Conservation (phyloP, 73 alveolate genomes). For the Symbiodinium natans region DNA sequence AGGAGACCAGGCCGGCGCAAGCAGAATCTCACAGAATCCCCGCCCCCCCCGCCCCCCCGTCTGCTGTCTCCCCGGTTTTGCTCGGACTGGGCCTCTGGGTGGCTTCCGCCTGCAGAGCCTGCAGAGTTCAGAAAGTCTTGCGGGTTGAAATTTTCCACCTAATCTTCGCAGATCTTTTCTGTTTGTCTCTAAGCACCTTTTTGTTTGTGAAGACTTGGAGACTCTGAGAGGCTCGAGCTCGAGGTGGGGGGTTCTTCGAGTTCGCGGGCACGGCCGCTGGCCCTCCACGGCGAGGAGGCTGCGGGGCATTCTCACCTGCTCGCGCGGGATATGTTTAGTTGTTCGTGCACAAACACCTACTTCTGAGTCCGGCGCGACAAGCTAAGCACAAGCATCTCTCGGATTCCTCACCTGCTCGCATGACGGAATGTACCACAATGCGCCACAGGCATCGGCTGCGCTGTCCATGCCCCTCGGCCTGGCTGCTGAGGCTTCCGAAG, state of each 20-base stretch:
- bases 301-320: neutral
- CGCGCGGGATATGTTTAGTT: neutral
- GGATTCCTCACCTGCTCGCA: too few relatives aligned
- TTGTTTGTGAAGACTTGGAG: too few relatives aligned
- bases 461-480: slow-evolving; percentile 67
- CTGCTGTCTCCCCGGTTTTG: too few relatives aligned
- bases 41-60: too few relatives aligned
- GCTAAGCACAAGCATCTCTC: neutral
- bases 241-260: slow-evolving; percentile 22
- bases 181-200: too few relatives aligned
- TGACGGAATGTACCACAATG: neutral
- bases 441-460: slow-evolving; percentile 47
- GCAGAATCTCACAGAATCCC: too few relatives aligned
- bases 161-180: too few relatives aligned
- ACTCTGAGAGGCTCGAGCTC: neutral
- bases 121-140: too few relatives aligned
- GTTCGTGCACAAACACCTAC: neutral
- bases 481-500: slow-evolving; percentile 23
- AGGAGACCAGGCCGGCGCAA: slow-evolving; percentile 6
- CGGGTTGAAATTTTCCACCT: too few relatives aligned
- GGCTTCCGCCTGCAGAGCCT: too few relatives aligned
- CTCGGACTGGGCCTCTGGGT: too few relatives aligned
- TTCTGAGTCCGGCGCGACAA: neutral
- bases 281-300: slow-evolving; percentile 72
- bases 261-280: neutral